Evolutionary conservation across 257 asterid species (phyloP), one percentile per base, ranked within the genome.

Genomic region (Fraxinus americana): DNA sequence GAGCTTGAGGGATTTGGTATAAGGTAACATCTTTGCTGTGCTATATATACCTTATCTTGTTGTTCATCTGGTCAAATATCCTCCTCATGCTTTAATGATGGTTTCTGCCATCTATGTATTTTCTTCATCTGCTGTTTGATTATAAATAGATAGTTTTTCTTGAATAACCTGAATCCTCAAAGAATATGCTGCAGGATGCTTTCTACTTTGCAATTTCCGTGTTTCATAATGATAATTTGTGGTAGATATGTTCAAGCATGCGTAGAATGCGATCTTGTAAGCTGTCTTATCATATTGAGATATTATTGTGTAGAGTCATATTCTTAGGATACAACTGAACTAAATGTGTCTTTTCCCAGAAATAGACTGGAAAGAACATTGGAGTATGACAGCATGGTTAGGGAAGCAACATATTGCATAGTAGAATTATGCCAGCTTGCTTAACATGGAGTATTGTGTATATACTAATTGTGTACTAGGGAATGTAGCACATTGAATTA

Each of bases 1-100:
- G 99, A 96, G 89, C 97, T 93, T 13, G 99, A 96, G 88, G 98
- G 99, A 72, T 96, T 96, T 85, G 99, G 99, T 63, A 96, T 96
- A 72, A 93, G 99, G 99, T 95, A 89, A 80, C 67, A 23, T 70
- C 65, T 54, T 54, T 54, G 23, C 21, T 17, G 23, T 54, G 65
- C 65, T n/a, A 54, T 41, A 54, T 54, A 54, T 54, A 54, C 27
- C 4, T 54, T 52, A 52, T 52, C 21, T 17, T 52, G n/a, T 9
- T 52, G 21, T 52, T 19, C 61, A 4, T 52, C 21, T 52, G 21
- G n/a, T 52, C 61, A 52, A 52, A 52, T 14, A 52, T 3, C 23
- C 61, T 52, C 21, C 21, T 6, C 17, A 13, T 5, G 7, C 7
- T n/a, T 52, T 41, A 12, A 10, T 41, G 48, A 52, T 52, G 63